These are phyloP conservation scores for Kuraishia hungarica DNA, from an alignment of 805 yeast genomes.

Conservation along the genomic window DNA sequence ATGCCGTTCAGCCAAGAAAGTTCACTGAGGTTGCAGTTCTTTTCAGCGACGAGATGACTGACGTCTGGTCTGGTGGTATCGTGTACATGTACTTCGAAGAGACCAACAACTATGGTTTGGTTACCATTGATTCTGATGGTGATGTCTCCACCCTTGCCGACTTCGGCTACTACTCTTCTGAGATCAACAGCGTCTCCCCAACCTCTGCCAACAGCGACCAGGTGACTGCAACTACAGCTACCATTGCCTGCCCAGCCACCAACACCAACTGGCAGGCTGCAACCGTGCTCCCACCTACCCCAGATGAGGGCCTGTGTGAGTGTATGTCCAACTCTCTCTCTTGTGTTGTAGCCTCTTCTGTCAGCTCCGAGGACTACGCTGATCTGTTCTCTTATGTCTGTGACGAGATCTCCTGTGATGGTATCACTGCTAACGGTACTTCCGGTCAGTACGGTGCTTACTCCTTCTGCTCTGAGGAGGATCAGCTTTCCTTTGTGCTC, in stretches of 20 bases:
- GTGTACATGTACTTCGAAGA: slow-evolving; percentile 82
- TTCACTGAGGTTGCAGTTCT: slow-evolving; percentile 66
- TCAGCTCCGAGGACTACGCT: slow-evolving; percentile 47
- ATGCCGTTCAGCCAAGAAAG: slow-evolving; percentile 56
- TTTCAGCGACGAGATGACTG: slow-evolving; percentile 63
- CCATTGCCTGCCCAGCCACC: slow-evolving; percentile 56
- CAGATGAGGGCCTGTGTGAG: slow-evolving; percentile 52
- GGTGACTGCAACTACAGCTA: slow-evolving; percentile 30
- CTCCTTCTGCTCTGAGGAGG: slow-evolving; percentile 64
- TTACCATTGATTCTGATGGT: slow-evolving; percentile 35
- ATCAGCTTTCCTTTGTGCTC: slow-evolving; percentile 55
- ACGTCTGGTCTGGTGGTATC: slow-evolving; percentile 86
- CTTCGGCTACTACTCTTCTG: slow-evolving; percentile 52
- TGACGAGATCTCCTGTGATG: slow-evolving; percentile 45
- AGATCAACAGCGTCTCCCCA: slow-evolving; percentile 49
- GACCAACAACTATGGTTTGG: slow-evolving; percentile 68
- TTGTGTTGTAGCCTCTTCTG: slow-evolving; percentile 55
- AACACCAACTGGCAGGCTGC: slow-evolving; percentile 55
- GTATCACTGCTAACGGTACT: slow-evolving; percentile 54
- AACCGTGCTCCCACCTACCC: slow-evolving; percentile 72
- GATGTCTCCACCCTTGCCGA: slow-evolving; percentile 55
- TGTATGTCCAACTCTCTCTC: slow-evolving; percentile 47
- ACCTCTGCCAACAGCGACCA: slow-evolving; percentile 32
- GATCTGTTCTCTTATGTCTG: slow-evolving; percentile 54
- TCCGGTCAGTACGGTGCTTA: slow-evolving; percentile 63